Conservation (phyloP, 371 early-diverging fungal species). For the Rhizomucor miehei region DNA sequence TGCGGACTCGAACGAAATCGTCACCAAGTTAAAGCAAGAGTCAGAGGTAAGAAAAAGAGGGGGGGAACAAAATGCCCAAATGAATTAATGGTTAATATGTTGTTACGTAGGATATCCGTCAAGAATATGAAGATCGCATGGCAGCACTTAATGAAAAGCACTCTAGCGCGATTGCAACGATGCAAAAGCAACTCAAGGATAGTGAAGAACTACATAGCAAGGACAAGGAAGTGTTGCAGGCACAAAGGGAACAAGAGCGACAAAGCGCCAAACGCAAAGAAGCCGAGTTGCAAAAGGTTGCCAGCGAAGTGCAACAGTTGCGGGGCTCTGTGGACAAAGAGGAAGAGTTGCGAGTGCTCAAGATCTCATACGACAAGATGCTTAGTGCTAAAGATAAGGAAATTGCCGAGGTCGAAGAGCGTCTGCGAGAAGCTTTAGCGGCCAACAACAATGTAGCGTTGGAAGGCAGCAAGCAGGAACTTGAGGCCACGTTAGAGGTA, state of each 20-base stretch:
- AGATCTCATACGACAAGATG: conserved; percentile 37
- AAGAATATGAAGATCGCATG: not conserved
- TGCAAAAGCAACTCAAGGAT: conserved; percentile 6
- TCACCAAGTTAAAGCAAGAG: conserved; percentile 6
- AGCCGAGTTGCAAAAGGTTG: conserved; percentile 12
- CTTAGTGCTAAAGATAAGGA: conserved; percentile 37
- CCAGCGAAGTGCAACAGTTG: conserved; percentile 6
- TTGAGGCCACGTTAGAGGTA: conserved; percentile 9
- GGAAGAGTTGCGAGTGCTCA: conserved; percentile 19
- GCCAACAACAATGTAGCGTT: conserved; percentile 4
- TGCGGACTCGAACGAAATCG: conserved; percentile 2
- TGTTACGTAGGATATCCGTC: not conserved
- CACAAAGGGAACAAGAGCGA: conserved; percentile 10
- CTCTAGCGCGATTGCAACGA: conserved; percentile 2
- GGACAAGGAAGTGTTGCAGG: conserved; percentile 9
- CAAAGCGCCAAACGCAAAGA: conserved; percentile 9
- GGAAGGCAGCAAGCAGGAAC: conserved; percentile 5
- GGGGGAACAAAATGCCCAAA: not conserved
- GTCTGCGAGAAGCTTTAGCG: conserved; percentile 23
- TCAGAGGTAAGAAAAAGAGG: conserved; percentile 7
- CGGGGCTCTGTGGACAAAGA: conserved; percentile 16
- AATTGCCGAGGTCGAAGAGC: conserved; percentile 34
- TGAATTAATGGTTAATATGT: not conserved
- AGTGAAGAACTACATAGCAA: conserved; percentile 2
- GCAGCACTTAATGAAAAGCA: not conserved